A percentile compares a stretch with the other conserved stretches of the same genome.
phyloP scores from a whole-genome alignment of 306 rosid species.

The Mimosa pudica region DNA sequence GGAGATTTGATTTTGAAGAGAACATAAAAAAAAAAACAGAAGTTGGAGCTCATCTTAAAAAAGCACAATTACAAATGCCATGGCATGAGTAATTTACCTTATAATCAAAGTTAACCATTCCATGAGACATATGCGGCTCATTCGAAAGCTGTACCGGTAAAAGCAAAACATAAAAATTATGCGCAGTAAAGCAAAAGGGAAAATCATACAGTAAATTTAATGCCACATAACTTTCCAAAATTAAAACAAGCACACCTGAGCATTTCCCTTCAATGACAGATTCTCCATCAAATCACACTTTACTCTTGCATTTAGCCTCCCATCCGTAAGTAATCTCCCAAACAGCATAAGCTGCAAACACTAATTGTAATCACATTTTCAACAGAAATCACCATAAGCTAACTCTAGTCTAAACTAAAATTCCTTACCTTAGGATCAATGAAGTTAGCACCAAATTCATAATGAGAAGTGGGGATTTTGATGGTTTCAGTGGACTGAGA shows the following conservation, averaged over 20 bases:
- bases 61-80: neutral
- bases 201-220: neutral
- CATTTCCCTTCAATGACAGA: constrained; percentile 84
- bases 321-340: constrained; percentile 86
- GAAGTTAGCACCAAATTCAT: constrained; percentile 94
- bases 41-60: constrained; percentile 7
- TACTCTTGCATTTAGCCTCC: constrained; percentile 85
- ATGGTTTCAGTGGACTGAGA: constrained; percentile 82
- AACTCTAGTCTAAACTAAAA: neutral
- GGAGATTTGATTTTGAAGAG: neutral
- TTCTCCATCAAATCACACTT: constrained; percentile 79
- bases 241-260: constrained; percentile 57
- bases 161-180: constrained; percentile 7
- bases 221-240: neutral
- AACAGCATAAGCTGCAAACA: constrained; percentile 80
- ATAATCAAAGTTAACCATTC: constrained; percentile 88
- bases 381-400: neutral
- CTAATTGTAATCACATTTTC: neutral
- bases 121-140: constrained; percentile 99
- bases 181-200: neutral
- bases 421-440: constrained; percentile 82
- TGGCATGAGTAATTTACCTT: constrained; percentile 52
- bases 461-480: constrained; percentile 85
- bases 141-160: constrained; percentile 66
- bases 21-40: neutral